phyloP scores from a whole-genome alignment of 2,329 filamentous ascomycete genomes.

The Claviceps maximensis region DNA sequence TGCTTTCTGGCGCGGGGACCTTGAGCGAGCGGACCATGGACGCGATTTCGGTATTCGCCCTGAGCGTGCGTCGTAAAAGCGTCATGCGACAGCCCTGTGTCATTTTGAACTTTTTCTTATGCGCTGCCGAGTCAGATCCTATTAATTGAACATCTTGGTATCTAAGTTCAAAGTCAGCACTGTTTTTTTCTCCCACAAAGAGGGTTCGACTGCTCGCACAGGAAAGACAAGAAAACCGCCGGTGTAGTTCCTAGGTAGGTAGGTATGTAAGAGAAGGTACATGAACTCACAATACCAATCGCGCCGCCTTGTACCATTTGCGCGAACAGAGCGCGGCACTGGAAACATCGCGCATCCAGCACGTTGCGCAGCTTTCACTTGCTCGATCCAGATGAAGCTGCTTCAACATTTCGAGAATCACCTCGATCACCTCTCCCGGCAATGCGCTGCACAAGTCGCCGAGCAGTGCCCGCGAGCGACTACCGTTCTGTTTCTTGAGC shows the following conservation, averaged over 20 bases:
- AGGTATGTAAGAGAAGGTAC: no score
- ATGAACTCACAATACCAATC: slow-evolving; percentile 38
- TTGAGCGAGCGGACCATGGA: slow-evolving; percentile 43
- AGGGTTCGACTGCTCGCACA: no score
- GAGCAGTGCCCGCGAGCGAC: slow-evolving; percentile 17
- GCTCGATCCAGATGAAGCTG: slow-evolving; percentile 33
- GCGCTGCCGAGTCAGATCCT: slow-evolving; percentile 39
- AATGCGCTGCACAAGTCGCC: slow-evolving; percentile 42
- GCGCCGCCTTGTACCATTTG: slow-evolving; percentile 39
- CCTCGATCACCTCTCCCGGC: slow-evolving; percentile 44
- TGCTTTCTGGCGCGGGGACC: slow-evolving; percentile 31
- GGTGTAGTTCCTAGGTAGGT: no score
- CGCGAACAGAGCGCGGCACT: slow-evolving; percentile 35
- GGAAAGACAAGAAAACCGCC: no score
- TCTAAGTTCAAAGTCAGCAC: slow-evolving; percentile 15
- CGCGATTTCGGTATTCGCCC: slow-evolving; percentile 38
- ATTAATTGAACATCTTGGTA: slow-evolving; percentile 47
- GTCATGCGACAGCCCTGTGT: slow-evolving; percentile 38
- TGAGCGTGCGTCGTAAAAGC: slow-evolving; percentile 44
- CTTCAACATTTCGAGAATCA: slow-evolving; percentile 42
- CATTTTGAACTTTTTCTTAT: slow-evolving; percentile 45
- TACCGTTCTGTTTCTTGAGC: slow-evolving; percentile 3
- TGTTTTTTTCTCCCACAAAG: not conserved
- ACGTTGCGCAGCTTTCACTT: slow-evolving; percentile 46
- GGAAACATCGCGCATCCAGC: slow-evolving; percentile 50